phyloP scores from a whole-genome alignment of 2,329 filamentous ascomycete genomes.

The Aureobasidium sp. region DNA sequence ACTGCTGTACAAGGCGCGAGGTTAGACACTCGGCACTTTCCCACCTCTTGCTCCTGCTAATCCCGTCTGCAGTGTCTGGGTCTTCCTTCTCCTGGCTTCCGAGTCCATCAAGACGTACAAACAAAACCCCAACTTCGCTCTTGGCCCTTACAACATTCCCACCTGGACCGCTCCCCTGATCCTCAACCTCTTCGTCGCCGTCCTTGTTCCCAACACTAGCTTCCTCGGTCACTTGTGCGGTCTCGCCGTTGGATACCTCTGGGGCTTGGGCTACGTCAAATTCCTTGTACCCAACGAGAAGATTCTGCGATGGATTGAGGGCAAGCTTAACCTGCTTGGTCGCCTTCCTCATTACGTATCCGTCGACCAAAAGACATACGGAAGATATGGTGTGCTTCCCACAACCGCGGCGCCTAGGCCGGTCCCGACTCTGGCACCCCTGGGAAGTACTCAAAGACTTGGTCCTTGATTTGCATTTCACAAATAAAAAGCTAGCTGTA shows the following conservation, averaged over 20 bases:
- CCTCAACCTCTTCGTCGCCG: constrained; percentile 64
- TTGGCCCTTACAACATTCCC: constrained; percentile 65
- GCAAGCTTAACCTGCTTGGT: constrained; percentile 75
- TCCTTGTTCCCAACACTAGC: constrained; percentile 73
- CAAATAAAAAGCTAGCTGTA: background rate
- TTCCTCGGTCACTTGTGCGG: constrained; percentile 82
- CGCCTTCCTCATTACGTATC: constrained; percentile 87
- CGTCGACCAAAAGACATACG: constrained; percentile 92
- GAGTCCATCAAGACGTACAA: constrained; percentile 83
- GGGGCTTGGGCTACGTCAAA: constrained; percentile 82
- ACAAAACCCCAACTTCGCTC: constrained; percentile 67
- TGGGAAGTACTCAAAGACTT: constrained; percentile 60
- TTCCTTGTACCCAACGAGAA: constrained; percentile 85
- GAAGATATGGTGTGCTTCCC: constrained; percentile 82
- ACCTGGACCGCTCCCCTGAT: constrained; percentile 89
- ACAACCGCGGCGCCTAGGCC: constrained; percentile 20
- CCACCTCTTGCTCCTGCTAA: background rate
- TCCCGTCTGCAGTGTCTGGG: constrained; percentile 63
- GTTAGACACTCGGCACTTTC: constrained; percentile 39
- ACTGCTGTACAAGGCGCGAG: constrained; percentile 74
- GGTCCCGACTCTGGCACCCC: constrained; percentile 26
- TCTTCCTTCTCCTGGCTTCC: constrained; percentile 77
- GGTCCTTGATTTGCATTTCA: constrained; percentile 48
- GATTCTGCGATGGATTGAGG: constrained; percentile 79
- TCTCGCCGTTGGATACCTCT: constrained; percentile 76